Percentiles rank a stretch among this genome's conserved stretches.
These are phyloP conservation scores for Apiospora pterosperma DNA, from an alignment of 2,329 filamentous ascomycete species.

Conservation along the genomic window DNA sequence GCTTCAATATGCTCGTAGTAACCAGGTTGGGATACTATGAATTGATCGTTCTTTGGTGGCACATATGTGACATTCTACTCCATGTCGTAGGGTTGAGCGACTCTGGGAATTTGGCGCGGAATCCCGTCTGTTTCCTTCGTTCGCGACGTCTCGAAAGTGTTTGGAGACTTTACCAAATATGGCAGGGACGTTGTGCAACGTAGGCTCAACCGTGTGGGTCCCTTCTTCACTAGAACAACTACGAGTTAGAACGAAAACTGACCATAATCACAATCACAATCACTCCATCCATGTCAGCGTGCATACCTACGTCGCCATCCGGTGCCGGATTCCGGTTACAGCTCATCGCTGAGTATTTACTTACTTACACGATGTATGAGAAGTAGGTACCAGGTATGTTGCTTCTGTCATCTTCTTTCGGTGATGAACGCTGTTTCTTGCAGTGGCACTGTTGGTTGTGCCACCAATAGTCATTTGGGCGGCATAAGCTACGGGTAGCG, in stretches of 20 bases:
- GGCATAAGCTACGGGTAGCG: too few relatives aligned
- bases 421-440: too few relatives aligned
- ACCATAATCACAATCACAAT: background rate
- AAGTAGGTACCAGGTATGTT: too few relatives aligned
- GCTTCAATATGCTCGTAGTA: too few relatives aligned
- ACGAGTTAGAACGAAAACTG: background rate
- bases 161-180: background rate
- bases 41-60: too few relatives aligned
- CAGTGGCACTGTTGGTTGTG: too few relatives aligned
- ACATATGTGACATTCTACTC: background rate
- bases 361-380: background rate
- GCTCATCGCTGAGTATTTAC: background rate
- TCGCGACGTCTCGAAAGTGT: constrained; percentile 1
- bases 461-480: too few relatives aligned
- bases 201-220: background rate
- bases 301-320: background rate
- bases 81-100: background rate
- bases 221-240: background rate
- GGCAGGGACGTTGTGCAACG: background rate
- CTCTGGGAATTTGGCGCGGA: background rate
- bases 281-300: background rate
- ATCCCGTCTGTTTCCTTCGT: background rate
- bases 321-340: background rate
- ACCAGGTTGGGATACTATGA: too few relatives aligned
- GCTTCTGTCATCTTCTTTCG: too few relatives aligned